Evolutionary conservation across 768 basidiomycete genomes (phyloP).

Genomic region (Symmetrospora coprosmae): DNA sequence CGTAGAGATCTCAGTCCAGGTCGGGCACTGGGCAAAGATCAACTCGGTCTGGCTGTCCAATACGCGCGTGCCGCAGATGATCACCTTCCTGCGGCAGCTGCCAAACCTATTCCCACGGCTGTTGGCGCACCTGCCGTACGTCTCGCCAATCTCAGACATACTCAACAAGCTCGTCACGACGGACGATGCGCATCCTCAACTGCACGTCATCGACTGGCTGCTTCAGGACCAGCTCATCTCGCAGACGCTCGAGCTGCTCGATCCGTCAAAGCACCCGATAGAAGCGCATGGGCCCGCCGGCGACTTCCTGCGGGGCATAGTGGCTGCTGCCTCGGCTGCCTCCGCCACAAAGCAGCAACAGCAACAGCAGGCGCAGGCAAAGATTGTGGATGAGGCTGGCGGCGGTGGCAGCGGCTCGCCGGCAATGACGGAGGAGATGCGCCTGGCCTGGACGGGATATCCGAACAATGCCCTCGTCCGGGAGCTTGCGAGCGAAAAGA

Average conservation of each 20-base stretch:
- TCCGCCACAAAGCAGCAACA: conserved; percentile 13
- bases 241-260: conserved; percentile 64
- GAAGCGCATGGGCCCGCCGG: conserved; percentile 73
- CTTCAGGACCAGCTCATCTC: conserved; percentile 58
- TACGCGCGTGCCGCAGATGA: conserved; percentile 59
- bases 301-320: conserved; percentile 84
- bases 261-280: conserved; percentile 60
- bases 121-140: conserved; percentile 62
- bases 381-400: not conserved
- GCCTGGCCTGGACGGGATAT: conserved; percentile 22
- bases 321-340: conserved; percentile 36
- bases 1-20: conserved; percentile 47
- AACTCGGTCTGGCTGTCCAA: conserved; percentile 78
- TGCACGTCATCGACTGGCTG: conserved; percentile 75
- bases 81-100: conserved; percentile 73
- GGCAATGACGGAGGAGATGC: not conserved
- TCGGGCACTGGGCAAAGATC: conserved; percentile 86
- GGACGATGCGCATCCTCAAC: conserved; percentile 66
- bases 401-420: not conserved
- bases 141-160: conserved; percentile 79
- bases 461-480: conserved; percentile 64
- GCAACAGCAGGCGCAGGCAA: conserved; percentile 11
- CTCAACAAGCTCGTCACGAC: conserved; percentile 77
- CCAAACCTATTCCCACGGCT: conserved; percentile 67
- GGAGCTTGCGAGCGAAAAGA: conserved; percentile 62